Base-by-base conservation (phyloP, 1,284 basidiomycete species). In the Cystobasidium slooffiae region DNA sequence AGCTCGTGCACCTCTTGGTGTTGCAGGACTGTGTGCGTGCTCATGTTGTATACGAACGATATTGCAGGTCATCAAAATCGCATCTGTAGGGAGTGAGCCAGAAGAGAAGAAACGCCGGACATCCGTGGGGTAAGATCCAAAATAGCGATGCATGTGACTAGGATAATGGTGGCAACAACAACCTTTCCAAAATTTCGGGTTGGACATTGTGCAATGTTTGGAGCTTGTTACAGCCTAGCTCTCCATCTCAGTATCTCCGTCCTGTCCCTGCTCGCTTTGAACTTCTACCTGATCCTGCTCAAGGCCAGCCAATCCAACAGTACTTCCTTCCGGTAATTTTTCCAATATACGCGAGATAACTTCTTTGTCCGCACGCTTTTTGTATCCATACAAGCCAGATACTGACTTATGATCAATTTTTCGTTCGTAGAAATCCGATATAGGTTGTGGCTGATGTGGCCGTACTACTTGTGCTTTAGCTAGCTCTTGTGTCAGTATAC, bases 401-500 rank as follows among this genome's bases (percentile, higher is more conserved):
- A 52, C 18, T 24, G 20, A 47, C 44, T n/a, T 37, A 37, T 49
- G 24, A n/a, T 24, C 44, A 0, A 66, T n/a, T 22, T 43, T 31
- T 18, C 64, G 31, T 22, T 66, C 64, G 14, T 55, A 66, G 39
- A 66, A 66, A 31, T 66, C 64, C 9, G 41, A 41, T 16, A 53
- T 12, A 41, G 64, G 64, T 53, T 66, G 64, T 18, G 64, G 31
- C 31, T 5, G 8, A 43, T 66, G 39, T 1, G 64, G 64, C 1
- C 47, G 61, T 3, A 64, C 55, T 22, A 49, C 49, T 43, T 72
- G 69, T 18, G 43, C 37, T 53, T 52, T 62, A 7, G 51, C 72
- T 10, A 79, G 65, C 7, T 78, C 70, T 43, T 79, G 64, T 47
- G 7, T 20, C 46, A 49, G 46, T 49, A 49, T 49, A 49, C 46